phyloP scores from a whole-genome alignment of 441 rosid genomes.

The Erodium moschatum region DNA sequence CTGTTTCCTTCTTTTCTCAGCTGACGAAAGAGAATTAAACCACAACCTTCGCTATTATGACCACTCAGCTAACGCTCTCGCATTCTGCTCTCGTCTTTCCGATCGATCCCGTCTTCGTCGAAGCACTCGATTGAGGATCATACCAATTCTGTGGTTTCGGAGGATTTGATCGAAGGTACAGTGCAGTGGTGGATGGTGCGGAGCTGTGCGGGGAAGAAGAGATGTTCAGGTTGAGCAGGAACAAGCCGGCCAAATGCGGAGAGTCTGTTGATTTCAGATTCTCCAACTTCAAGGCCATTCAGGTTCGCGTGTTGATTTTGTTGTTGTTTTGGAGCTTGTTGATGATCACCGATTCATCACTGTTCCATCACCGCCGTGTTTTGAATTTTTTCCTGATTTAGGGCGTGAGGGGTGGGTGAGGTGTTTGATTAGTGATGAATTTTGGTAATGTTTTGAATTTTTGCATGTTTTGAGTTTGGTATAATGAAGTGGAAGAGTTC shows the following conservation, averaged over 20 bases:
- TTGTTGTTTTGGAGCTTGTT: background rate
- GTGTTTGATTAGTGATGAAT: background rate
- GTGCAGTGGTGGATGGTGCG: background rate
- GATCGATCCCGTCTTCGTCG: background rate
- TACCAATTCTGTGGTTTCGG: background rate
- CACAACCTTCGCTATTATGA: background rate
- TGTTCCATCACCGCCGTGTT: no score
- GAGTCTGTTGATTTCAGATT: conserved; percentile 45
- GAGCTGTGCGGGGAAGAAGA: background rate
- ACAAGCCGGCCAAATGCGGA: conserved; percentile 27
- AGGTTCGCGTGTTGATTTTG: conserved; percentile 29
- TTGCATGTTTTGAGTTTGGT: conserved; percentile 4
- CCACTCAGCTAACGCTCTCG: background rate
- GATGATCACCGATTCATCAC: background rate
- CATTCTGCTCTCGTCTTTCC: background rate
- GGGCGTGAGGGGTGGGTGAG: background rate
- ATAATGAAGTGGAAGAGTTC: background rate
- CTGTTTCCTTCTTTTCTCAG: background rate
- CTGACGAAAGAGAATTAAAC: background rate
- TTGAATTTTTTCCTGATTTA: background rate
- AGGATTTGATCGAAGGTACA: background rate
- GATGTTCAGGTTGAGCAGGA: conserved; percentile 43
- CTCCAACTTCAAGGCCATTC: conserved; percentile 40
- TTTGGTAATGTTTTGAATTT: background rate
- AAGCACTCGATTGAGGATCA: no score